Base-by-base conservation (phyloP, 2,329 filamentous ascomycete species). In the Lachnellula subtilissima region DNA sequence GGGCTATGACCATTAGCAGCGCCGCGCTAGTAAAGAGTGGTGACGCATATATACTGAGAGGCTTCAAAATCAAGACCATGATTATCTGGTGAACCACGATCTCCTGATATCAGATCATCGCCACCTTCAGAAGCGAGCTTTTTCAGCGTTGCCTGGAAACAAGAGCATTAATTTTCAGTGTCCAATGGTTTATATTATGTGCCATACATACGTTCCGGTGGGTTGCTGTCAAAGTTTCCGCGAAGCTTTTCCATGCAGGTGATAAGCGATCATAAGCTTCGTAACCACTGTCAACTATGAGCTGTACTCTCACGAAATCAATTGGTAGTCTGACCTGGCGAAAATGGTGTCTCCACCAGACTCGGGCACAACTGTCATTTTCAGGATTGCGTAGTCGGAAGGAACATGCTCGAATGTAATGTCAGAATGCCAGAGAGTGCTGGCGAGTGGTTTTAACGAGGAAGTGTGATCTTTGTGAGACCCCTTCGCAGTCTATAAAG, bases 211-310 rank as follows among this genome's bases (percentile, higher is more conserved):
- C 28, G 4, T 32, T 32, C 11, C 28, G 28, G 9, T 76, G 73
- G 1, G 76, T 79, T 17, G 75, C 78, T 0, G 77, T 80, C 14
- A 81, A 64, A 0, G 71, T 69, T 57, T 79, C 77, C 1, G 79
- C 67, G 57, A 81, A 74, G 32, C 68, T 71, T 59, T 72, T 72
- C 69, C 78, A 74, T 2, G 76, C 67, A 9, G 71, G 69, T 1
- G 78, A 81, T 7, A 83, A 70, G 7, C 77, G 73, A 61, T 82
- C 80, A 55, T 82, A 83, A 22, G 80, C 70, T 60, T 82, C 79
- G 56, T 74, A 75, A 12, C 75, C 75, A 32, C 28, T 32, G 2
- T 32, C 9, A 32, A 11, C 28, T 11, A 11, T 32, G 4, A 32
- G 28, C 9, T 32, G 28, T 32, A 32, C 11, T 32, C 28, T 32